Evolutionary conservation across 169 alveolate genomes (phyloP), one percentile per base, ranked within the genome.

Genomic region (Pseudocohnilembus persalinus): DNA sequence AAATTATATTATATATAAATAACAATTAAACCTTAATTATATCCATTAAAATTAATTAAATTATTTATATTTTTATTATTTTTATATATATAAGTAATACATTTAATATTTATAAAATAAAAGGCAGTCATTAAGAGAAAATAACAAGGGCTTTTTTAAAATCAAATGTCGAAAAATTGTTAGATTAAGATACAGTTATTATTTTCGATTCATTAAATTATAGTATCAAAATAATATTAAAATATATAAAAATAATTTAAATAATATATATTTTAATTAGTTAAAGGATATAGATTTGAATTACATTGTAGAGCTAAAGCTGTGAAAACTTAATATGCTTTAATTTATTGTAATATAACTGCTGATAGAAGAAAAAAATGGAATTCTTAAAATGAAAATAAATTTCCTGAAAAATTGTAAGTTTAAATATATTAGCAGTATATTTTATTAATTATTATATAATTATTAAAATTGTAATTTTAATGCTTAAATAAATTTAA

Each of bases 241-340:
- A 49, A 49, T 49, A 49, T 11, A 49, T 49, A 11, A 49, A 49
- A 11, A 11, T 49, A 49, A 11, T 49, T 49, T 11, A 49, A 49
- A 20, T 27, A 0, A 0, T 26, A 25, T 25, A 31, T 77, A 16
- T n/a, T 25, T 32, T 63, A 34, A 34, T 0, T n/a, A 0, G 31
- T 11, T 32, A 28, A 6, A 88, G 97, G 98, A n/a, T 96, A 91
- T 76, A 87, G 98, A 82, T 96, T 94, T 87, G 98, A 96, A 89
- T 76, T 93, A 32, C 93, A 85, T 87, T 94, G 97, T 75, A 68
- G 94, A n/a, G 96, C 93, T 0, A 89, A 97, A 88, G 90, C 91
- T 78, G 86, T 91, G 26, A 88, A 93, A 88, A 96, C 96, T 31
- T 87, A 92, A 6, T 84, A 93, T 81, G 84, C 93, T 75, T 88